Evolutionary conservation across 306 rosid species (phyloP).

Genomic region (Morella rubra): DNA sequence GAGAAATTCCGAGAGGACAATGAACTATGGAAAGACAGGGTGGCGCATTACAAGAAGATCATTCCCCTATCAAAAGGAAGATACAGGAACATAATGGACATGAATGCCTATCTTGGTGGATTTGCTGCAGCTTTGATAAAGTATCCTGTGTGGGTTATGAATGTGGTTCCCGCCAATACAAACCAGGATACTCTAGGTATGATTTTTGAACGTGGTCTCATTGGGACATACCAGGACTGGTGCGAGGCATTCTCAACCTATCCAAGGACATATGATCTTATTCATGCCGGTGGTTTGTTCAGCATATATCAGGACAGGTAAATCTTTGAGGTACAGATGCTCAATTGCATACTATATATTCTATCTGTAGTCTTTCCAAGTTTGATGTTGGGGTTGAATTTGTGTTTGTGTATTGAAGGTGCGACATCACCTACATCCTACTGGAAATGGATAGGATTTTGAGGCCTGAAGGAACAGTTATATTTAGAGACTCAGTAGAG

Average conservation of each 20-base stretch:
- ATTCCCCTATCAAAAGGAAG: constrained; percentile 63
- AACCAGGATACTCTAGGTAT: constrained; percentile 73
- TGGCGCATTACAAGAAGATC: constrained; percentile 58
- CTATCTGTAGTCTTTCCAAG: neutral
- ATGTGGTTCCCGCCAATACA: constrained; percentile 74
- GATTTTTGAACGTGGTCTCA: constrained; percentile 85
- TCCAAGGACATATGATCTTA: constrained; percentile 94
- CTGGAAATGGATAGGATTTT: constrained; percentile 93
- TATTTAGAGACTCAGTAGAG: constrained; percentile 84
- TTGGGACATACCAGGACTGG: constrained; percentile 94
- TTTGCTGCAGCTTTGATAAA: constrained; percentile 67
- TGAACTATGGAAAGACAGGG: constrained; percentile 66
- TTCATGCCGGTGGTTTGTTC: constrained; percentile 75
- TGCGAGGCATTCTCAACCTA: constrained; percentile 95
- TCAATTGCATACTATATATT: neutral
- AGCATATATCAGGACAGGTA: constrained; percentile 89
- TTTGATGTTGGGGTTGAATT: constrained; percentile 11
- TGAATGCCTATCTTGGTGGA: constrained; percentile 92
- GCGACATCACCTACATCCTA: constrained; percentile 63
- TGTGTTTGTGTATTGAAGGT: constrained; percentile 48
- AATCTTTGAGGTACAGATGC: neutral
- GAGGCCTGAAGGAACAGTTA: constrained; percentile 88
- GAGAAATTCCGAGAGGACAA: constrained; percentile 68
- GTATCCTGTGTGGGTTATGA: constrained; percentile 93
- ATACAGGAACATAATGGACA: constrained; percentile 81